phyloP scores from a whole-genome alignment of 108 stramenopile genomes.

The Mayamaea pseudoterrestris region DNA sequence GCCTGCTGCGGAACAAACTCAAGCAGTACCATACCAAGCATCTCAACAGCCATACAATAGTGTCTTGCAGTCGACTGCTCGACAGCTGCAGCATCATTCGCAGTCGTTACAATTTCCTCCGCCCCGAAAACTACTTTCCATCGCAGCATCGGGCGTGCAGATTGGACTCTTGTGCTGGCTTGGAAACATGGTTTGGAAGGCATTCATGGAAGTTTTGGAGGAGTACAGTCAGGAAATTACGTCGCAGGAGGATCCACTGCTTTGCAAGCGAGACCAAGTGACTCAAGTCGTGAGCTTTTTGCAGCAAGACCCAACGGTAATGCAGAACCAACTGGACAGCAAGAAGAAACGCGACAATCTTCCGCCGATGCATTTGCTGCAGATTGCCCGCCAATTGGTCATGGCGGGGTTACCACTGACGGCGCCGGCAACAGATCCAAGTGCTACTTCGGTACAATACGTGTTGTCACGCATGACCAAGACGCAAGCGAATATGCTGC shows the following conservation, averaged over 20 bases:
- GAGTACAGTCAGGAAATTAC: conserved; percentile 1
- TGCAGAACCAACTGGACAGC: background rate
- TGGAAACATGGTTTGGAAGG: background rate
- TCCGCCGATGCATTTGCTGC: background rate
- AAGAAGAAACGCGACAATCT: background rate
- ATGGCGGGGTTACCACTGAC: conserved; percentile 4
- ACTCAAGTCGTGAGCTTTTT: background rate
- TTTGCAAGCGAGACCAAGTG: background rate
- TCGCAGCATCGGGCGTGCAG: conserved; percentile 6
- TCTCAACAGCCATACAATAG: too few relatives aligned
- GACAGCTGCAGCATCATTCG: too few relatives aligned
- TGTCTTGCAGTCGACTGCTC: too few relatives aligned
- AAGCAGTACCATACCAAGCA: too few relatives aligned
- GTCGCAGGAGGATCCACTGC: background rate
- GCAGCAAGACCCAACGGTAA: background rate
- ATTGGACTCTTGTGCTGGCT: background rate
- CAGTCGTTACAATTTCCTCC: too few relatives aligned
- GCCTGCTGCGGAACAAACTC: too few relatives aligned
- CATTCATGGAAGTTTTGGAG: conserved; percentile 2
- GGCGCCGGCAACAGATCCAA: too few relatives aligned
- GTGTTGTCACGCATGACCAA: too few relatives aligned
- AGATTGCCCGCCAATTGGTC: background rate
- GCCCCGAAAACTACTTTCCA: too few relatives aligned
- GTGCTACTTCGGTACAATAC: too few relatives aligned
- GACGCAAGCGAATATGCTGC: too few relatives aligned